phyloP scores from a whole-genome alignment of 2,329 filamentous ascomycete genomes.

The Aspergillus ustus region DNA sequence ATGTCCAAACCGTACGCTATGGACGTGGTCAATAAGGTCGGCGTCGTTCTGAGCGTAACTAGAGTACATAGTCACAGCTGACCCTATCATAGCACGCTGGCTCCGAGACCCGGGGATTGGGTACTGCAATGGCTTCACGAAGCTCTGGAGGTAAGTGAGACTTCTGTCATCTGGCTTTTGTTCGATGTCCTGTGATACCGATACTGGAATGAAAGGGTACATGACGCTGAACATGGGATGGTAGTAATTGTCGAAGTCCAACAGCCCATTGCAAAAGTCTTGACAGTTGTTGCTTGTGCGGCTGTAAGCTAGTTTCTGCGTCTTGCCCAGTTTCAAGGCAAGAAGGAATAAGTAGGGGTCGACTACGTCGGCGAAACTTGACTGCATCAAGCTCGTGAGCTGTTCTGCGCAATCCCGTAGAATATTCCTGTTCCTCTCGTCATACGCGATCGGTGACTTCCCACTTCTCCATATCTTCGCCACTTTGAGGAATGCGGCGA shows the following conservation, averaged over 20 bases:
- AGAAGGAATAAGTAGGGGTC: slow-evolving; percentile 1
- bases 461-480: background rate
- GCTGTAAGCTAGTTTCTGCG: slow-evolving; percentile 15
- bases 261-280: slow-evolving; percentile 13
- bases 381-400: slow-evolving; percentile 1
- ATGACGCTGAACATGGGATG: slow-evolving; percentile 4
- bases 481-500: background rate
- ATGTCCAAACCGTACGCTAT: slow-evolving; percentile 11
- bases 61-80: slow-evolving; percentile 14
- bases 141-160: slow-evolving; percentile 14
- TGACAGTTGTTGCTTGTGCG: slow-evolving; percentile 16
- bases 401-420: slow-evolving; percentile 1
- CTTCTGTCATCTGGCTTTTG: background rate
- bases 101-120: slow-evolving; percentile 6
- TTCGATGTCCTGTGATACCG: background rate
- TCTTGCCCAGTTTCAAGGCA: slow-evolving; percentile 12
- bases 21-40: slow-evolving; percentile 14
- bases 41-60: slow-evolving; percentile 13
- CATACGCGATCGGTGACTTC: background rate
- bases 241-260: slow-evolving; percentile 5
- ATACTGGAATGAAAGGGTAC: slow-evolving; percentile 14
- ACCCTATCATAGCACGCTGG: slow-evolving; percentile 10
- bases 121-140: slow-evolving; percentile 10
- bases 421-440: background rate
- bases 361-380: slow-evolving; percentile 2